These are phyloP conservation scores for Blastocystis sp. DNA, from an alignment of 352 stramenopile genomes.

Conservation along the genomic window DNA sequence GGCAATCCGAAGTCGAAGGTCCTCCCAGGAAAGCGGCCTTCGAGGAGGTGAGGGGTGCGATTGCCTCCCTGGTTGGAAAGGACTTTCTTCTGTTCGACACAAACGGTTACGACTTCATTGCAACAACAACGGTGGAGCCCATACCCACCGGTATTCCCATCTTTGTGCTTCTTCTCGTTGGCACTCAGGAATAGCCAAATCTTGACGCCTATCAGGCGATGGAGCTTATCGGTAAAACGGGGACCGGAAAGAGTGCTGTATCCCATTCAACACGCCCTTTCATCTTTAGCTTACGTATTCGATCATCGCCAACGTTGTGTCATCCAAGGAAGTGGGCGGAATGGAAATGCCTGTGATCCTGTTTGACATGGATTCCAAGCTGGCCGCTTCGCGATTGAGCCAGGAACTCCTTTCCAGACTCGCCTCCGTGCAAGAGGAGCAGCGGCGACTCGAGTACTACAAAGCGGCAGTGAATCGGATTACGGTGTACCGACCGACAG, in stretches of 20 bases:
- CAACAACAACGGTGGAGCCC: conserved; percentile 11
- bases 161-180: neutral
- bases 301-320: conserved; percentile 25
- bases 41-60: neutral
- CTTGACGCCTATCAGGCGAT: conserved; percentile 37
- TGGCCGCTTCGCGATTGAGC: neutral
- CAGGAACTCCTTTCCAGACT: neutral
- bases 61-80: neutral
- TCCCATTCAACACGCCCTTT: neutral
- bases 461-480: conserved; percentile 1
- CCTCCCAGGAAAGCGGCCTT: conserved; percentile 29
- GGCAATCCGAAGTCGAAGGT: neutral
- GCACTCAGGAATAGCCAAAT: neutral
- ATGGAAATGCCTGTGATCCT: conserved; percentile 9
- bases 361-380: conserved; percentile 55
- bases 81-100: conserved; percentile 55
- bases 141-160: conserved; percentile 35
- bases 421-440: neutral
- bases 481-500: conserved; percentile 36
- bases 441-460: neutral
- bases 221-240: conserved; percentile 25
- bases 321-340: neutral
- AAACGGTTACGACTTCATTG: conserved; percentile 55
- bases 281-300: conserved; percentile 34
- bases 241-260: conserved; percentile 48